Percentiles rank a stretch among this genome's conserved stretches.
Evolutionary conservation across 495 filamentous ascomycete genomes (phyloP).

Genomic region (Glarea lozoyensis): DNA sequence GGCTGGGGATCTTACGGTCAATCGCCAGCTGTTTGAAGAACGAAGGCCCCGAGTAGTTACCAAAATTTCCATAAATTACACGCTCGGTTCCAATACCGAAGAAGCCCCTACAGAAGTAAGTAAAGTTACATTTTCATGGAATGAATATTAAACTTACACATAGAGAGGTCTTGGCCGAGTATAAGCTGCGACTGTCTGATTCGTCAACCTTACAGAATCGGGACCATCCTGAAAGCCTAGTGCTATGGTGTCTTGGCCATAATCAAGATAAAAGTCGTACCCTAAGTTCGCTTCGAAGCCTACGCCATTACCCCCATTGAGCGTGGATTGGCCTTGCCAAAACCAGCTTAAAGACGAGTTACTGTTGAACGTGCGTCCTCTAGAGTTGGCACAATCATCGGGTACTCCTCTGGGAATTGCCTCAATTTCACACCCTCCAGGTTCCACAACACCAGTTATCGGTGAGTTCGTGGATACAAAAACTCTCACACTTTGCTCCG

Average conservation of each 20-base stretch:
- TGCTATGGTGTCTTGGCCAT: constrained; percentile 41
- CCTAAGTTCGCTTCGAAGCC: constrained; percentile 32
- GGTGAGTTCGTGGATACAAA: constrained; percentile 25
- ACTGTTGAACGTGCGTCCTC: constrained; percentile 39
- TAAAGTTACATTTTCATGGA: neutral
- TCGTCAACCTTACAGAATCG: constrained; percentile 30
- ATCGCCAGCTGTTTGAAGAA: constrained; percentile 38
- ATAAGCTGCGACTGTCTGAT: constrained; percentile 39
- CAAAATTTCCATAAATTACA: constrained; percentile 33
- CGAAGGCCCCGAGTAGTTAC: constrained; percentile 31
- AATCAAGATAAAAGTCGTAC: constrained; percentile 28
- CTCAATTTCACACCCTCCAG: constrained; percentile 28
- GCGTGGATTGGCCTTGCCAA: constrained; percentile 25
- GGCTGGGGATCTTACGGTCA: constrained; percentile 36
- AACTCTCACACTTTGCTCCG: constrained; percentile 27
- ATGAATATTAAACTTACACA: constrained; percentile 23
- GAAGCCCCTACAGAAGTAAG: neutral
- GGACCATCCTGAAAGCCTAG: constrained; percentile 29
- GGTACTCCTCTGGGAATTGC: constrained; percentile 26
- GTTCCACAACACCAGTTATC: constrained; percentile 20
- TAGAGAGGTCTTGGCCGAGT: constrained; percentile 16
- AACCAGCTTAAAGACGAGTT: constrained; percentile 40
- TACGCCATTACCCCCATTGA: constrained; percentile 24
- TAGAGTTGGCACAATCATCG: constrained; percentile 30
- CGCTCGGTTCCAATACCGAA: constrained; percentile 42